Evolutionary conservation across 306 rosid species (phyloP).

Genomic region (Vachellia pachyceras): DNA sequence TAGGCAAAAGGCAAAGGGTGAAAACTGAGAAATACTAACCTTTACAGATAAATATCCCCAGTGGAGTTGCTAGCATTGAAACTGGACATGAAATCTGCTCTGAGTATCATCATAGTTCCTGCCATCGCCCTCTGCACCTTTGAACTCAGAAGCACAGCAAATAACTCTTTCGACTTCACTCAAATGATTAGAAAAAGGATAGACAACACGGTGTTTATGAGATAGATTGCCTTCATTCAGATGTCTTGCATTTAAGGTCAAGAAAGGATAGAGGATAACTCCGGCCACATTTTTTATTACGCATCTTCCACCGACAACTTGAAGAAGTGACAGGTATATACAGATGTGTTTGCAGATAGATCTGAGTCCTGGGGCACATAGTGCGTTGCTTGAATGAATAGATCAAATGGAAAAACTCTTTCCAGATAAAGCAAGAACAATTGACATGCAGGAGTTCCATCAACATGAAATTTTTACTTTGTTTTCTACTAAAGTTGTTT

Average conservation of each 20-base stretch:
- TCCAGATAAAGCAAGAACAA: constrained; percentile 14
- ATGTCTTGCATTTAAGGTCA: constrained; percentile 44
- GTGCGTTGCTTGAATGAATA: constrained; percentile 35
- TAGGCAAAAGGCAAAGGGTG: constrained; percentile 10
- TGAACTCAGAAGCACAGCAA: constrained; percentile 44
- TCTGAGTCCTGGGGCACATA: constrained; percentile 57
- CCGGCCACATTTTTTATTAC: constrained; percentile 62
- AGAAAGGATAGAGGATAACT: constrained; percentile 53
- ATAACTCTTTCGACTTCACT: constrained; percentile 47
- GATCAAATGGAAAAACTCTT: constrained; percentile 25
- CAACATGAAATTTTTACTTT: constrained; percentile 20
- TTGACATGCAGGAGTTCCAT: constrained; percentile 30
- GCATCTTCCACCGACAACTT: constrained; percentile 74
- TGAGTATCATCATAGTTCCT: constrained; percentile 37
- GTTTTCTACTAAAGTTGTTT: constrained; percentile 7
- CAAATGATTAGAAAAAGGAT: constrained; percentile 46
- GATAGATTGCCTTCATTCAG: constrained; percentile 42
- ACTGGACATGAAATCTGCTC: constrained; percentile 42
- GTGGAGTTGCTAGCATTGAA: constrained; percentile 27
- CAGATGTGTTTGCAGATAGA: constrained; percentile 61
- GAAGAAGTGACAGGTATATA: constrained; percentile 75
- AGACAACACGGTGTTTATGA: constrained; percentile 35
- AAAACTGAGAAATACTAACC: constrained; percentile 51
- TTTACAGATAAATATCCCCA: constrained; percentile 40
- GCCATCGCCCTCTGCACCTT: constrained; percentile 44